Percentiles rank a stretch among this genome's conserved stretches.
Conservation (phyloP, 768 basidiomycete genomes). For the Lentinula sp. region DNA sequence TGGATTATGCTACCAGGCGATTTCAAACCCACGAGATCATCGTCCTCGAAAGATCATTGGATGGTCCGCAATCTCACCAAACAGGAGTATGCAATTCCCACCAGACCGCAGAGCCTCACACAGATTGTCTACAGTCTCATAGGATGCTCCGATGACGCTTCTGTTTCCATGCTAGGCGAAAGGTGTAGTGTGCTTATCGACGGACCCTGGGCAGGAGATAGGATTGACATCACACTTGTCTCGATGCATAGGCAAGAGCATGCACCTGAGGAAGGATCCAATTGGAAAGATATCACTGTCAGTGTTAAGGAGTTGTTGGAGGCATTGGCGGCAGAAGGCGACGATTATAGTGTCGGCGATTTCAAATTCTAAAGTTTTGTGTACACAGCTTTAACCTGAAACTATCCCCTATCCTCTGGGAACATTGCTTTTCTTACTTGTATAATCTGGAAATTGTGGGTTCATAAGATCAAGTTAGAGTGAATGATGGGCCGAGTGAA, state of each 20-base stretch:
- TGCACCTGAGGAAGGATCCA: not conserved
- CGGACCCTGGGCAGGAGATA: not conserved
- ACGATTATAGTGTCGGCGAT: too few relatives aligned
- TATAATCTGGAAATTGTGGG: too few relatives aligned
- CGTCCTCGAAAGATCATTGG: not conserved
- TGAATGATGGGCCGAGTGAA: too few relatives aligned
- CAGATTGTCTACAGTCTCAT: not conserved
- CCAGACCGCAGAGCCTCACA: not conserved
- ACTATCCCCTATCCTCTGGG: too few relatives aligned
- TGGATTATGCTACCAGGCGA: not conserved
- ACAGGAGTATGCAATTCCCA: not conserved
- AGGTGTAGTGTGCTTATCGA: not conserved
- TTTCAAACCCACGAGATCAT: not conserved
- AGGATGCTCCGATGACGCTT: not conserved
- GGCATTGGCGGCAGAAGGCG: not conserved
- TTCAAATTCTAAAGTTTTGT: too few relatives aligned
- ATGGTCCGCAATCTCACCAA: not conserved
- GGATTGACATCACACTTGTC: not conserved
- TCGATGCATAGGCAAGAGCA: not conserved
- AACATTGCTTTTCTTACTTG: too few relatives aligned
- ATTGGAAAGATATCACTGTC: not conserved
- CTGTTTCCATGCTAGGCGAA: not conserved
- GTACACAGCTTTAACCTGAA: too few relatives aligned
- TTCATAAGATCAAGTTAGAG: too few relatives aligned
- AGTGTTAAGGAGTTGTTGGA: not conserved